A percentile compares a stretch with the other conserved stretches of the same genome.
Conservation (phyloP, 106 monocot species). For the Dendrobium officinale region DNA sequence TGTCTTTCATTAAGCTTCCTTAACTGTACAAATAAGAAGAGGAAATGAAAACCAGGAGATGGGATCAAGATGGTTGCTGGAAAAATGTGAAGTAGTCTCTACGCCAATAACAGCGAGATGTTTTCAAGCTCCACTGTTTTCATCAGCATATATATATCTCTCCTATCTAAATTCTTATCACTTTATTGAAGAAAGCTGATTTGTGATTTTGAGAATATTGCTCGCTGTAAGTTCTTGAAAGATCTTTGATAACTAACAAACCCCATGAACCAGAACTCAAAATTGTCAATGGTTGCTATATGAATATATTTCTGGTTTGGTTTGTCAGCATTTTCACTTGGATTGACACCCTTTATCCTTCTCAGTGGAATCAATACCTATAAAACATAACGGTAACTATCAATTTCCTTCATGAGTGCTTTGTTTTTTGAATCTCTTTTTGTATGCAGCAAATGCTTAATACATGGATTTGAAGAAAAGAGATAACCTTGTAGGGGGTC, state of each 20-base stretch:
- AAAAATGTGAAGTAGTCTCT: neutral
- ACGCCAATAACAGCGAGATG: neutral
- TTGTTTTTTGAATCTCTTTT: neutral
- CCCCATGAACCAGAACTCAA: constrained; percentile 71
- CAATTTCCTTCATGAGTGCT: neutral
- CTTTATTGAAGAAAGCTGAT: neutral
- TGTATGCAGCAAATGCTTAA: neutral
- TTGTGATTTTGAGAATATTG: constrained; percentile 8
- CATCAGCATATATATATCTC: neutral
- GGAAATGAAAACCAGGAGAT: neutral
- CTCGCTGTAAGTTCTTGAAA: constrained; percentile 33
- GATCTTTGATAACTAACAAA: constrained; percentile 45
- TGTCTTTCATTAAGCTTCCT: neutral
- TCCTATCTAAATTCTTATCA: neutral
- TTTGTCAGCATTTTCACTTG: constrained; percentile 31
- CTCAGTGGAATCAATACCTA: constrained; percentile 43
- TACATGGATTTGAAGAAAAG: neutral
- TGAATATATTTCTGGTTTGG: constrained; percentile 49
- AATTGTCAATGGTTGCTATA: constrained; percentile 43
- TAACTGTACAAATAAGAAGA: neutral
- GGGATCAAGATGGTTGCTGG: neutral
- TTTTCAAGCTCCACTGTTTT: neutral
- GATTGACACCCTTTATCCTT: constrained; percentile 29
- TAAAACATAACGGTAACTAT: neutral
- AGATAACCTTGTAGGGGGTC: constrained; percentile 24